phyloP scores from a whole-genome alignment of 1,139 yeast species.

The Hansenula anomala region DNA sequence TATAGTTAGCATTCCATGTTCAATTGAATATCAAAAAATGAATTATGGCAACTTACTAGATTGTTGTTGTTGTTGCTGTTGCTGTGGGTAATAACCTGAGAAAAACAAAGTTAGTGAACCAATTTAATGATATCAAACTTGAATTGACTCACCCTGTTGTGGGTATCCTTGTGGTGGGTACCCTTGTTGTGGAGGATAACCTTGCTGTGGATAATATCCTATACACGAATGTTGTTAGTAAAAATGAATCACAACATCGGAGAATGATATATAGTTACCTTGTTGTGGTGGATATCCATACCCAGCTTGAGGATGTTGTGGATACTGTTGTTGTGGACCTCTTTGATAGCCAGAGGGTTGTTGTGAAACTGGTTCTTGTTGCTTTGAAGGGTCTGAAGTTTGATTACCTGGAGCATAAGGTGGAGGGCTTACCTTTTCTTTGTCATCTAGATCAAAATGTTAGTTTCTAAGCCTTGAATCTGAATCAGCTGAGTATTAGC shows the following conservation, averaged over 20 bases:
- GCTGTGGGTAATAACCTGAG: slow-evolving; percentile 13
- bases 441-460: slow-evolving; percentile 27
- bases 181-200: slow-evolving; percentile 6
- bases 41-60: slow-evolving; percentile 8
- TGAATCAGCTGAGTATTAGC: background rate
- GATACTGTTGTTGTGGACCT: slow-evolving; percentile 17
- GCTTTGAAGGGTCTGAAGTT: background rate
- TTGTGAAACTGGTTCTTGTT: slow-evolving; percentile 7
- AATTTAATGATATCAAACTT: slow-evolving; percentile 8
- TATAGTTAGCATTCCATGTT: no score
- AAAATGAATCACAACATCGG: no score
- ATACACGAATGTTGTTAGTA: no score
- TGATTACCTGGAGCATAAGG: slow-evolving; percentile 17
- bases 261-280: slow-evolving; percentile 2
- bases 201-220: slow-evolving; percentile 6
- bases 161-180: no score
- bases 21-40: no score
- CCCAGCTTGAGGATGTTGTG: slow-evolving; percentile 5
- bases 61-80: slow-evolving; percentile 19
- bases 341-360: slow-evolving; percentile 9
- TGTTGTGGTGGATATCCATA: slow-evolving; percentile 6
- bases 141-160: slow-evolving; percentile 11
- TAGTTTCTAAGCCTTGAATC: background rate
- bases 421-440: slow-evolving; percentile 17
- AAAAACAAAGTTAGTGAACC: slow-evolving; percentile 5